Evolutionary conservation across 805 yeast species (phyloP).

Genomic region (Metschnikowia anglica): DNA sequence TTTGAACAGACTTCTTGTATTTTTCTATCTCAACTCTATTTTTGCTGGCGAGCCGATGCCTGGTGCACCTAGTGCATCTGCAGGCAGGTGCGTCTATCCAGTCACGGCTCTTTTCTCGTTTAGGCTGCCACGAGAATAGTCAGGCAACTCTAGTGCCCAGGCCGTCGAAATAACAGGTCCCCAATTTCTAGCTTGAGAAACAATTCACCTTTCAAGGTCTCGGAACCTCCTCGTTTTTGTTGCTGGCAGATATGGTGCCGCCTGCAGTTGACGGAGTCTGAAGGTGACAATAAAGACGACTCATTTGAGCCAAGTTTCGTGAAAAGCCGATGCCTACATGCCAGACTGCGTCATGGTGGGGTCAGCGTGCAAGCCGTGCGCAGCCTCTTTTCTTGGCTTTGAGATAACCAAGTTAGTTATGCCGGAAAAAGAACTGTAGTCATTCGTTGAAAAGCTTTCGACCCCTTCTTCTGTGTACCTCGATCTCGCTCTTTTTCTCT

Average conservation of each 20-base stretch:
- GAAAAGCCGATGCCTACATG: not conserved
- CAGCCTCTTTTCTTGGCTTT: slow-evolving; percentile 10
- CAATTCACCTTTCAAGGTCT: too few relatives aligned
- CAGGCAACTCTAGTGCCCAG: not conserved
- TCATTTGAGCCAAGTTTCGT: not conserved
- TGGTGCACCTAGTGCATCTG: not conserved
- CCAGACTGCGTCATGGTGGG: slow-evolving; percentile 5
- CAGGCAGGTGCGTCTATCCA: not conserved
- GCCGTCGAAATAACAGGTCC: not conserved
- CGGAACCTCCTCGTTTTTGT: too few relatives aligned
- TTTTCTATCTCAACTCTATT: not conserved
- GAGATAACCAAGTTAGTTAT: slow-evolving; percentile 7
- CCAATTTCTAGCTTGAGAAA: too few relatives aligned
- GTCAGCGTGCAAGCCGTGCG: slow-evolving; percentile 13
- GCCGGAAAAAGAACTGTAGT: slow-evolving; percentile 4
- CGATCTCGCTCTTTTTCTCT: not conserved
- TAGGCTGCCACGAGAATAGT: not conserved
- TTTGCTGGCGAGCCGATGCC: not conserved
- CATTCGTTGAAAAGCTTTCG: not conserved
- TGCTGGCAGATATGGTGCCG: too few relatives aligned
- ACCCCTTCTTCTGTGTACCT: not conserved
- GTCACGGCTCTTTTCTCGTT: not conserved
- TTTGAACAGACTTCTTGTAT: not conserved
- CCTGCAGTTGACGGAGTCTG: too few relatives aligned
- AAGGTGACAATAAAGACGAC: not conserved